Conservation (phyloP, 495 filamentous ascomycete species). For the Aspergillus cavernicola region DNA sequence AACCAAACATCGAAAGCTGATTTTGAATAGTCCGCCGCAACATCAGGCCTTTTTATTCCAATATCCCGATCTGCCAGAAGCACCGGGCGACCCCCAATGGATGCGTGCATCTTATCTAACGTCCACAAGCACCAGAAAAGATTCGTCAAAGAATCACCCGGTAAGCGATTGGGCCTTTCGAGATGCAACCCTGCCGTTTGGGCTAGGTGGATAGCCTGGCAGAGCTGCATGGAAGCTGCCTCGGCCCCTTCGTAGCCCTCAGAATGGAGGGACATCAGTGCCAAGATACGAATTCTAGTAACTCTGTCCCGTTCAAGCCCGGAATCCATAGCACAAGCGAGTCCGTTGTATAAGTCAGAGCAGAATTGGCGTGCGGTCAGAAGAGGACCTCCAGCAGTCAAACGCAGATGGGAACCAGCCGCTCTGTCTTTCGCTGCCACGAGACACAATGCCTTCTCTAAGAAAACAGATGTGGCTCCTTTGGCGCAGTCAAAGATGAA, state of each 20-base stretch:
- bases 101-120: conserved; percentile 60
- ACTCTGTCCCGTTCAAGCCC: conserved; percentile 41
- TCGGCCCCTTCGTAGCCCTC: conserved; percentile 46
- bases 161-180: conserved; percentile 34
- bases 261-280: conserved; percentile 44
- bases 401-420: conserved; percentile 29
- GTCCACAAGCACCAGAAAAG: conserved; percentile 68
- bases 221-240: conserved; percentile 42
- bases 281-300: conserved; percentile 43
- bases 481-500: conserved; percentile 18
- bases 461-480: conserved; percentile 27
- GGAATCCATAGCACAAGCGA: conserved; percentile 36
- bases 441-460: conserved; percentile 44
- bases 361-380: conserved; percentile 32
- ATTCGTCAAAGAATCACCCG: conserved; percentile 38
- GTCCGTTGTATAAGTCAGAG: conserved; percentile 35
- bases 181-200: conserved; percentile 65
- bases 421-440: conserved; percentile 42
- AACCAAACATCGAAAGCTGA: conserved; percentile 52
- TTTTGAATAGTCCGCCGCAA: conserved; percentile 4
- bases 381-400: conserved; percentile 24
- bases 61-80: conserved; percentile 65
- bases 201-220: conserved; percentile 53
- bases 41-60: conserved; percentile 33
- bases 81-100: conserved; percentile 61